Evolutionary conservation across 1,284 basidiomycete species (phyloP).

Genomic region (Leccinum angustisporum): DNA sequence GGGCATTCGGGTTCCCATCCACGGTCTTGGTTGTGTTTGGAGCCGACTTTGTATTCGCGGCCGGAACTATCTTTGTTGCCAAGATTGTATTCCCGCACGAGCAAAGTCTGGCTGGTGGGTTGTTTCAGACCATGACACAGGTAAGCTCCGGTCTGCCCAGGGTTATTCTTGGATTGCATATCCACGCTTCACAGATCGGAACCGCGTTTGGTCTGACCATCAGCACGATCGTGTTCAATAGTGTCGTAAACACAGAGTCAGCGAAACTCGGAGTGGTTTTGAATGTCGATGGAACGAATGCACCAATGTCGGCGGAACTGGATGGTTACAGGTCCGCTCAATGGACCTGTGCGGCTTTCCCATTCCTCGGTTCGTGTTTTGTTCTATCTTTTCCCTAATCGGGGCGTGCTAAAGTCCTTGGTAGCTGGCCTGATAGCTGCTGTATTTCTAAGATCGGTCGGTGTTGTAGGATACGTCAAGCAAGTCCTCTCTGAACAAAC

Average conservation of each 20-base stretch:
- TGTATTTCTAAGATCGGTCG: constrained; percentile 59
- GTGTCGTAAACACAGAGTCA: constrained; percentile 40
- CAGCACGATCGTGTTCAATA: constrained; percentile 71
- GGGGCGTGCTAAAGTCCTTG: background rate
- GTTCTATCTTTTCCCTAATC: background rate
- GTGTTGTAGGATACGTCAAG: constrained; percentile 47
- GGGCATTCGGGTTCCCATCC: constrained; percentile 81
- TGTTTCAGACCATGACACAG: constrained; percentile 78
- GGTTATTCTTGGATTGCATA: background rate
- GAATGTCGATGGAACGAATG: constrained; percentile 31
- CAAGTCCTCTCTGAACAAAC: constrained; percentile 26
- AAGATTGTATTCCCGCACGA: constrained; percentile 72
- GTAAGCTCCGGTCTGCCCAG: constrained; percentile 30
- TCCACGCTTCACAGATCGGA: constrained; percentile 51
- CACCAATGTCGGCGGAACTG: constrained; percentile 43
- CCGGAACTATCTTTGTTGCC: constrained; percentile 75
- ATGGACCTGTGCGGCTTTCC: constrained; percentile 65
- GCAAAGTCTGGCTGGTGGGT: constrained; percentile 75
- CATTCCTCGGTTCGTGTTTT: constrained; percentile 46
- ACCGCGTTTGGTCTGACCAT: constrained; percentile 75
- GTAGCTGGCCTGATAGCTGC: constrained; percentile 51
- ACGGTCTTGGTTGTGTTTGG: constrained; percentile 74
- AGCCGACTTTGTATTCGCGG: constrained; percentile 77
- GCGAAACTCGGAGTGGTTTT: constrained; percentile 32
- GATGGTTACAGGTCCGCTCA: constrained; percentile 59